These are phyloP conservation scores for Fusarium lateritium DNA, from an alignment of 2,329 filamentous ascomycete genomes.

Conservation along the genomic window DNA sequence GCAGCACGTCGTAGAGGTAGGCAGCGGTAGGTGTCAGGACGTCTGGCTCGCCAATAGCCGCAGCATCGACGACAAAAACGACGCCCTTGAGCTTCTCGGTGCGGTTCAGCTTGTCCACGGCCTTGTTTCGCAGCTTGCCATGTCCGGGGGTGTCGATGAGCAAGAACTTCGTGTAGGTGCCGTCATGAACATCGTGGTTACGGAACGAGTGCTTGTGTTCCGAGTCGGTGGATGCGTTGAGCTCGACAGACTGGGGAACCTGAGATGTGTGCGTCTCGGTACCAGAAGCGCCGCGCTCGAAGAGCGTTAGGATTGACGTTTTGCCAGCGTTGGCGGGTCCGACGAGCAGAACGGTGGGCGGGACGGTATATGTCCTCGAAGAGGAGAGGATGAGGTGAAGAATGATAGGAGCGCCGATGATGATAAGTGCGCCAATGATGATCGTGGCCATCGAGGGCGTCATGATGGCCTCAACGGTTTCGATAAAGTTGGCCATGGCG, in stretches of 20 bases:
- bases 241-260: conserved; percentile 65
- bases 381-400: conserved; percentile 83
- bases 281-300: conserved; percentile 67
- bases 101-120: conserved; percentile 66
- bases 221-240: conserved; percentile 66
- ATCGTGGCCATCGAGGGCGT: conserved; percentile 75
- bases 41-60: conserved; percentile 72
- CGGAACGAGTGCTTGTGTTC: conserved; percentile 62
- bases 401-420: conserved; percentile 80
- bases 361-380: conserved; percentile 73
- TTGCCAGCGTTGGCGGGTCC: conserved; percentile 90
- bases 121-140: conserved; percentile 87
- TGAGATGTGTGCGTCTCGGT: conserved; percentile 71
- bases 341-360: conserved; percentile 84
- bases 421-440: conserved; percentile 77
- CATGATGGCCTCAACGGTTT: conserved; percentile 67
- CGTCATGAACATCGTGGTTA: conserved; percentile 69
- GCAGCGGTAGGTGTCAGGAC: conserved; percentile 80
- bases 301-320: conserved; percentile 86
- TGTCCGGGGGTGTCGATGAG: conserved; percentile 94
- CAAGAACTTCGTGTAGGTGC: conserved; percentile 77
- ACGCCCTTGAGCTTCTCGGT: conserved; percentile 75
- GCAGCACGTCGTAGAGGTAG: conserved; percentile 91
- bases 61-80: conserved; percentile 91
- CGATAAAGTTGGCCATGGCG: conserved; percentile 58